Evolutionary conservation across 2,329 filamentous ascomycete genomes (phyloP).

Genomic region (Pestalotiopsis sp.): DNA sequence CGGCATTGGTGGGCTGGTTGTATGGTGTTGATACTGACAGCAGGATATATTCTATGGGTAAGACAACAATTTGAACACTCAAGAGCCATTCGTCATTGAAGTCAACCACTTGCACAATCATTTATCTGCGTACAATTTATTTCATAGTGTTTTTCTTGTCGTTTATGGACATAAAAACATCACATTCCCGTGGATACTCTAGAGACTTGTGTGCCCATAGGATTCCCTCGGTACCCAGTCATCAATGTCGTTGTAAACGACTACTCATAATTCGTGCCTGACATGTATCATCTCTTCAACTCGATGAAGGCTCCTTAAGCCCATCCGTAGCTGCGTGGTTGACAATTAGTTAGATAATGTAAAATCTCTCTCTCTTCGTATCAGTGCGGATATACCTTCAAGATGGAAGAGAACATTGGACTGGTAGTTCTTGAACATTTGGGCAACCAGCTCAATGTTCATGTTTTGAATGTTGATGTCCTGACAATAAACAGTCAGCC

Average conservation of each 20-base stretch:
- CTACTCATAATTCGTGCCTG: not conserved
- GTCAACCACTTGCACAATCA: too few species aligned
- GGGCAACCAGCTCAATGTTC: conserved; percentile 96
- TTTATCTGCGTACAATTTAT: too few species aligned
- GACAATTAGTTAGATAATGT: conserved; percentile 21
- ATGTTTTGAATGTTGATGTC: conserved; percentile 99
- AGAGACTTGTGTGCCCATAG: too few species aligned
- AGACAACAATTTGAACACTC: too few species aligned
- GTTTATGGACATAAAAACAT: too few species aligned
- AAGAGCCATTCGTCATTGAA: too few species aligned
- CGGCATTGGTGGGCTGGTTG: too few species aligned
- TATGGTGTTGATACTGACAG: too few species aligned
- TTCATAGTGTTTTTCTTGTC: too few species aligned
- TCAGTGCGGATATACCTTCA: conserved; percentile 67
- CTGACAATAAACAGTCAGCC: conserved; percentile 44
- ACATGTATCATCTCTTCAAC: not conserved
- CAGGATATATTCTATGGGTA: too few species aligned
- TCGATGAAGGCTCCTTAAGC: conserved; percentile 74
- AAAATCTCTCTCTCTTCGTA: not conserved
- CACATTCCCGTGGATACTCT: too few species aligned
- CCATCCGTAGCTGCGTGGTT: conserved; percentile 72
- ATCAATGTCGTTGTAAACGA: not conserved
- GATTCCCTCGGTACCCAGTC: not conserved
- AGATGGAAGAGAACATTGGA: conserved; percentile 97
- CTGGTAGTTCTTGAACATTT: conserved; percentile 99